Conservation (phyloP, 768 basidiomycete species). For the Stropharia rugosoannulata region DNA sequence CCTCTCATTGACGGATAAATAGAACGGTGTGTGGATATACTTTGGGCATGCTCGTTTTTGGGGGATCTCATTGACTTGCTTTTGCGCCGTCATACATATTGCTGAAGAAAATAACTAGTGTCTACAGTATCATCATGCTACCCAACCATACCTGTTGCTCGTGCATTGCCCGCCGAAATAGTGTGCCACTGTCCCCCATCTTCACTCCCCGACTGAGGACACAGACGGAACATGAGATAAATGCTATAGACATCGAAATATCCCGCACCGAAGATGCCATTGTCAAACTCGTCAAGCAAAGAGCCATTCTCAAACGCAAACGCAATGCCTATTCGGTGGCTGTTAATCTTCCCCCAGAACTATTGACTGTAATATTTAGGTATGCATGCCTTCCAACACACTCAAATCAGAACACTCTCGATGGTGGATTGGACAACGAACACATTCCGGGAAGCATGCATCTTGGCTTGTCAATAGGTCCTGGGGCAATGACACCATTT, state of each 20-base stretch:
- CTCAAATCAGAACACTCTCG: not conserved
- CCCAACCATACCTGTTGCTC: not conserved
- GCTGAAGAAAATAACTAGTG: no score
- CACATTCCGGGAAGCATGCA: conserved; percentile 1
- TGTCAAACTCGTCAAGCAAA: conserved; percentile 17
- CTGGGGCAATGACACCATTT: conserved; percentile 18
- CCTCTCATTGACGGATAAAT: no score
- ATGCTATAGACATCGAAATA: conserved; percentile 18
- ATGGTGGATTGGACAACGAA: not conserved
- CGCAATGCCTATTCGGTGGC: conserved; percentile 19
- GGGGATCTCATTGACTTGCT: no score
- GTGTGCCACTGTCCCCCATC: conserved; percentile 21
- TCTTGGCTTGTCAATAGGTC: conserved; percentile 11
- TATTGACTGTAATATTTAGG: conserved; percentile 19
- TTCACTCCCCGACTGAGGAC: conserved; percentile 3
- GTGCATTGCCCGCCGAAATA: conserved; percentile 25
- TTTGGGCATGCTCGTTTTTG: no score
- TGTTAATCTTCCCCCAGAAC: conserved; percentile 17
- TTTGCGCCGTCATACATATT: no score
- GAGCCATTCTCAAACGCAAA: conserved; percentile 15
- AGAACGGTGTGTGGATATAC: no score
- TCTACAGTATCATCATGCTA: not conserved
- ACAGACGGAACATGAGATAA: conserved; percentile 7
- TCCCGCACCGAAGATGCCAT: conserved; percentile 18
- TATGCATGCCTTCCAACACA: conserved; percentile 13